Base-by-base conservation (phyloP, 2,329 filamentous ascomycete species). In the Xylariaceae sp. region DNA sequence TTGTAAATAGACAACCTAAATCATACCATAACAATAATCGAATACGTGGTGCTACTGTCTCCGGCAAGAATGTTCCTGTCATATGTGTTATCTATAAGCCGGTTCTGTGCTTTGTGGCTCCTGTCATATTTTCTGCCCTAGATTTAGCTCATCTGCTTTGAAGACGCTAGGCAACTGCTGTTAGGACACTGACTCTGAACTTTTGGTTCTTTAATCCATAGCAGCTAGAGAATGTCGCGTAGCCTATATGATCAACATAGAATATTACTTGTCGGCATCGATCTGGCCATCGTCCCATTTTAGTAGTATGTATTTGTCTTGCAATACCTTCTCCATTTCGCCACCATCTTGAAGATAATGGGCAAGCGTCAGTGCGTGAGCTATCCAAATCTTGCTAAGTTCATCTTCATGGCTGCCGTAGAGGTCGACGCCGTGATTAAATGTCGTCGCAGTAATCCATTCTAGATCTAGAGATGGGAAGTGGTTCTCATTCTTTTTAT, bases 371-470 rank as follows among this genome's bases (percentile, higher is more conserved):
- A 90, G 75, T 4, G 87, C 84, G 62, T 81, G 80, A 6, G 81
- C 75, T 1, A 83, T 82, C 88, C 88, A 92, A 29, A 70, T 67
- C 57, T 77, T 80, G 41, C 84, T 85, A 1, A 73, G 70, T 4
- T 75, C 75, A 50, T 83, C 79, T 20, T 87, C 77, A 1, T 78
- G 76, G 1, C 72, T 74, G 10, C 79, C 77, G 62, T 83, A 85
- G n/a, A 82, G 77, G 63, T 92, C 88, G 4, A 91, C 75, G 0
- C 82, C 85, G 55, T 85, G 84, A 61, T 92, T 92, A 69, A 88
- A 91, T 0, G 82, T 75, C 5, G 79, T 83, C 1, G 83, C 82
- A 0, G 84, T 83, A n/a, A 94, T 80, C 87, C 88, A 94, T 64
- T 91, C 86, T 1, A 92, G 72, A 65, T 94, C 90, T 3, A 81